phyloP scores from a whole-genome alignment of 2,329 filamentous ascomycete genomes.

The Lecanicillium sp. region DNA sequence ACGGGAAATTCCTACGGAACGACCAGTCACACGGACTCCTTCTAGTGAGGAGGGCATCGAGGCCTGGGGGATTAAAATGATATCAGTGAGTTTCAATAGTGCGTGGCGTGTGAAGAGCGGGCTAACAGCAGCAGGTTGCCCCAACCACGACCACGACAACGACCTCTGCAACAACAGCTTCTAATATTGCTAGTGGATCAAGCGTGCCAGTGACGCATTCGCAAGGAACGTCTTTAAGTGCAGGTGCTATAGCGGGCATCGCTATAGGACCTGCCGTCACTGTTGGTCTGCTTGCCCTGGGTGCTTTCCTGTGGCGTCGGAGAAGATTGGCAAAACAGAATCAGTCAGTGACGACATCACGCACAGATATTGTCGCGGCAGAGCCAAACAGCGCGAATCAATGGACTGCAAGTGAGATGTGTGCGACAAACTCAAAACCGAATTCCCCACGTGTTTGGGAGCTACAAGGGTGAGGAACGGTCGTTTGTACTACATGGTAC shows the following conservation, averaged over 20 bases:
- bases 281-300: conserved; percentile 1
- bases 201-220: conserved; percentile 3
- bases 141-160: no score
- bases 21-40: conserved; percentile 4
- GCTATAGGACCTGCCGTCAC: conserved; percentile 5
- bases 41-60: conserved; percentile 1
- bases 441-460: no score
- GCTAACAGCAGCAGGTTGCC: conserved; percentile 2
- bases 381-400: no score
- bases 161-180: conserved; percentile 1
- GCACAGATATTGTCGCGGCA: no score
- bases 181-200: conserved; percentile 1
- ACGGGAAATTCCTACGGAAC: conserved; percentile 3
- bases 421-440: no score
- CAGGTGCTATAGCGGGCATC: conserved; percentile 9
- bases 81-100: conserved; percentile 3
- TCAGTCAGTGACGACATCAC: no score
- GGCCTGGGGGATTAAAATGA: conserved; percentile 9
- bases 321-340: no score
- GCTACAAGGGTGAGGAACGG: no score
- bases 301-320: conserved; percentile 8
- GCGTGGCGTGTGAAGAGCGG: no score
- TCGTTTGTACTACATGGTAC: no score
- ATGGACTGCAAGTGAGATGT: no score
- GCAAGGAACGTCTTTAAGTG: conserved; percentile 2